A percentile compares a stretch with the other conserved stretches of the same genome.
phyloP scores from a whole-genome alignment of 129 eudicot species.

The Escallonia herrerae region DNA sequence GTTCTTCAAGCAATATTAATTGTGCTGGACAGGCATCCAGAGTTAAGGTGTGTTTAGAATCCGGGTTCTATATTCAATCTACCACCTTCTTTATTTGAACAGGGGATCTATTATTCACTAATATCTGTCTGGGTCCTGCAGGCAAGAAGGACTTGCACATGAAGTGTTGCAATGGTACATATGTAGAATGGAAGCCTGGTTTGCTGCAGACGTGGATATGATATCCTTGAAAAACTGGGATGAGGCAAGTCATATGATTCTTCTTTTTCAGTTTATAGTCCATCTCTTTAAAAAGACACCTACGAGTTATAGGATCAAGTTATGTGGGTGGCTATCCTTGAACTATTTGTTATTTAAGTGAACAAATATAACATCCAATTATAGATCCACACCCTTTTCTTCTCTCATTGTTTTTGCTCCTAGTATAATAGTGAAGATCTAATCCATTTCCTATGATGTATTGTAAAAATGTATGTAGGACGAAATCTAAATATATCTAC shows the following conservation, averaged over 20 bases:
- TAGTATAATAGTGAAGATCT: no score
- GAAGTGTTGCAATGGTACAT: conserved; percentile 97
- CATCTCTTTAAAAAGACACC: background rate
- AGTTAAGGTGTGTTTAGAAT: conserved; percentile 46
- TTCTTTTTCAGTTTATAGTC: no score
- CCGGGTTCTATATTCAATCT: background rate
- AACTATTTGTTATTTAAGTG: no score
- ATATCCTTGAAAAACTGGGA: conserved; percentile 94
- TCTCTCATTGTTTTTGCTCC: no score
- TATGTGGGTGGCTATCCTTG: background rate
- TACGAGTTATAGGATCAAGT: background rate
- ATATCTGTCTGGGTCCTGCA: conserved; percentile 15
- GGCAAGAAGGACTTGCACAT: conserved; percentile 86
- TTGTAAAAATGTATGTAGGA: no score
- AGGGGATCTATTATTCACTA: conserved; percentile 3
- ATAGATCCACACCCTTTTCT: no score
- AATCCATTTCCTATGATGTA: no score
- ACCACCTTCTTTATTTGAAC: conserved; percentile 1
- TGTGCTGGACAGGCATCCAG: conserved; percentile 74
- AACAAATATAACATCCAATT: no score
- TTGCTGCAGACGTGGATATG: conserved; percentile 95
- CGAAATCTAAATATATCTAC: no score
- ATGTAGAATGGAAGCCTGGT: conserved; percentile 99
- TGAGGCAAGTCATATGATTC: conserved; percentile 45
- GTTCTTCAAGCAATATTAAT: conserved; percentile 76